These are phyloP conservation scores for Mycena metata DNA, from an alignment of 768 basidiomycete species.

Conservation along the genomic window DNA sequence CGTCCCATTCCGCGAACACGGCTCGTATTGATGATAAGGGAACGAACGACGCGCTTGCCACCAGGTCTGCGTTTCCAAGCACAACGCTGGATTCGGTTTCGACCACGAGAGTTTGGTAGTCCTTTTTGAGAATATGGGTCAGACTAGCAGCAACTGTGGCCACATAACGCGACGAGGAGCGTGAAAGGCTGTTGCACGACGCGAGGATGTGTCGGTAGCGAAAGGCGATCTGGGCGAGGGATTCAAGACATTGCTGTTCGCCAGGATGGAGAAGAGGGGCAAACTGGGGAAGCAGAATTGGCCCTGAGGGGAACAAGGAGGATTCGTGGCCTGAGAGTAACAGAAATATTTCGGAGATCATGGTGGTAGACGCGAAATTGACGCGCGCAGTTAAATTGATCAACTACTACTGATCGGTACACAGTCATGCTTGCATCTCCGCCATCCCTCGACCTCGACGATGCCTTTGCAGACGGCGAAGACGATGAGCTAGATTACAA, in stretches of 20 bases:
- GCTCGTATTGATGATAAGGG: constrained; percentile 89
- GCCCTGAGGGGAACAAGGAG: constrained; percentile 78
- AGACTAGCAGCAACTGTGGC: constrained; percentile 84
- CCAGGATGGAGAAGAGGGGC: constrained; percentile 86
- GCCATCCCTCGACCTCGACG: constrained; percentile 62
- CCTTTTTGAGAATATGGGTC: constrained; percentile 78
- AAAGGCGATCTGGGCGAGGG: constrained; percentile 79
- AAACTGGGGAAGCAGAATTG: constrained; percentile 74
- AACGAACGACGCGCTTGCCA: constrained; percentile 86
- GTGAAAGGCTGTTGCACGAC: constrained; percentile 63
- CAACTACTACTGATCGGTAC: too few relatives aligned
- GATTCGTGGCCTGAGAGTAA: constrained; percentile 91
- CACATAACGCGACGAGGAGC: constrained; percentile 79
- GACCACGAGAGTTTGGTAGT: constrained; percentile 85
- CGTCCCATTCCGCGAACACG: constrained; percentile 90
- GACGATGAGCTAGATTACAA: constrained; percentile 62
- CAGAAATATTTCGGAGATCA: constrained; percentile 92
- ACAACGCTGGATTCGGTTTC: constrained; percentile 87
- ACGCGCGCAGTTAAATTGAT: too few relatives aligned
- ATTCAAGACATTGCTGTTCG: constrained; percentile 87
- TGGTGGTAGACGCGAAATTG: constrained; percentile 51
- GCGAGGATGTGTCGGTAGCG: constrained; percentile 81
- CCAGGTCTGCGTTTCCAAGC: constrained; percentile 78
- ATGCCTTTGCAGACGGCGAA: constrained; percentile 75
- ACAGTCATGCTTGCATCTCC: too few relatives aligned